Percentiles rank a stretch among this genome's conserved stretches.
Conservation (phyloP, 2,329 filamentous ascomycete genomes). For the Metarhizium guizhouense region DNA sequence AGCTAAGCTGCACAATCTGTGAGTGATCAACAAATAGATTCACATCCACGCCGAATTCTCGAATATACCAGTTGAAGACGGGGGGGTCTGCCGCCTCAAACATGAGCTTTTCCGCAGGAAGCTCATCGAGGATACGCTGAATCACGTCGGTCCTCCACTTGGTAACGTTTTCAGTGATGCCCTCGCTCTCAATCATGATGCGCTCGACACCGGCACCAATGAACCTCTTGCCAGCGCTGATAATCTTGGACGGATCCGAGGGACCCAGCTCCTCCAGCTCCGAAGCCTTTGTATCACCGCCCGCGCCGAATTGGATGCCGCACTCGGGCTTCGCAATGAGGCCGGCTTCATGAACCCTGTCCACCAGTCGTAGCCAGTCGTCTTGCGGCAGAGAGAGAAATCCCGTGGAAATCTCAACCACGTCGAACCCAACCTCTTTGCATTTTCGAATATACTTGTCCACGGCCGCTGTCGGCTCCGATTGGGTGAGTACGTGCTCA, state of each 20-base stretch:
- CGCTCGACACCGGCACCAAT: slow-evolving; percentile 42
- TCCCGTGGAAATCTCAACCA: slow-evolving; percentile 42
- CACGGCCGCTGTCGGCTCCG: slow-evolving; percentile 33
- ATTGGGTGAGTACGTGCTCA: slow-evolving; percentile 18
- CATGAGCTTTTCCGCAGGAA: slow-evolving; percentile 45
- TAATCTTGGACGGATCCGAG: slow-evolving; percentile 10
- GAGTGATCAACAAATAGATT: slow-evolving; percentile 50
- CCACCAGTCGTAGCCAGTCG: slow-evolving; percentile 42
- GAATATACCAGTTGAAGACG: slow-evolving; percentile 48
- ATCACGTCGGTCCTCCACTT: slow-evolving; percentile 47
- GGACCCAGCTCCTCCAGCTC: slow-evolving; percentile 21
- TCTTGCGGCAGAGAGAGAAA: slow-evolving; percentile 45
- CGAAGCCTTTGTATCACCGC: slow-evolving; percentile 39
- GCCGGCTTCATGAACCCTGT: slow-evolving; percentile 34
- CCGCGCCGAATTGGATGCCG: slow-evolving; percentile 48
- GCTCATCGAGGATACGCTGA: slow-evolving; percentile 38
- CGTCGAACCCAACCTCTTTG: slow-evolving; percentile 44
- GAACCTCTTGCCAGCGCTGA: slow-evolving; percentile 39
- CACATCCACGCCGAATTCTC: slow-evolving; percentile 47
- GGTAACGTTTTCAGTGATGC: slow-evolving; percentile 47
- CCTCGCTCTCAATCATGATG: slow-evolving; percentile 51
- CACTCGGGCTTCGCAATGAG: slow-evolving; percentile 45
- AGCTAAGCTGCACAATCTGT: slow-evolving; percentile 46
- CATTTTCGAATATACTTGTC: slow-evolving; percentile 42
- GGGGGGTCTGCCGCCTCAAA: slow-evolving; percentile 47